Evolutionary conservation across 345 rosid genomes (phyloP), one percentile per base, ranked within the genome.

Genomic region (Anacardium occidentale): DNA sequence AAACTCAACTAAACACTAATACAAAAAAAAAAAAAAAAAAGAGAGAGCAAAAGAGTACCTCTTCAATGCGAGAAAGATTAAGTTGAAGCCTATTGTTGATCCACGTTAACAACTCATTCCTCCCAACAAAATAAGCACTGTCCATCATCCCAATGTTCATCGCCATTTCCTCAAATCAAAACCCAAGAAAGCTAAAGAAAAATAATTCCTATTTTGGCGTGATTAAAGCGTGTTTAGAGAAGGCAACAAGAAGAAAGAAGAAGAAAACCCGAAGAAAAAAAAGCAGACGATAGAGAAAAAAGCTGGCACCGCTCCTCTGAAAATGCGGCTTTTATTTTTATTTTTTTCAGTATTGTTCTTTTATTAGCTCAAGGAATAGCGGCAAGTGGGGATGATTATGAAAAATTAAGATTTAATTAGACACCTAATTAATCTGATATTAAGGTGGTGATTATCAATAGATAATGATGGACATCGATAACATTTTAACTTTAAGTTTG

Each of bases 111-210:
- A 95, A 80, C 89, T 95, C 99, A 76, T 88, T 92, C 76, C 99
- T 85, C 40, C 99, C 99, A 53, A 95, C 99, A 62, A 95, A 95
- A 82, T 95, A 95, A 4, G 97, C 99, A 80, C 97, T 84, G 71
- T 92, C 98, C 98, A 95, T 95, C 91, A 91, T 95, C 44, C 99
- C 99, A 50, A 95, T 92, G 77, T 86, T 91, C 24, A 90, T 77
- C 57, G 99, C 91, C 99, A 95, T 94, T 71, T 65, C 66, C 2
- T 62, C 14, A 1, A 44, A 45, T 64, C 5, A 5, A 7, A 8
- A 75, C 69, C 78, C 54, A 47, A 25, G 12, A 25, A 26, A 22
- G 12, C 50, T 2, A n/a, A 40, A 60, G 20, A 66, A 5, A 59
- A 29, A 29, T 1, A 37, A 37, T 5, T 37, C 42, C 7, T 20